Base-by-base conservation (phyloP, 2,329 filamentous ascomycete species). In the Ceratocystis huliohia region DNA sequence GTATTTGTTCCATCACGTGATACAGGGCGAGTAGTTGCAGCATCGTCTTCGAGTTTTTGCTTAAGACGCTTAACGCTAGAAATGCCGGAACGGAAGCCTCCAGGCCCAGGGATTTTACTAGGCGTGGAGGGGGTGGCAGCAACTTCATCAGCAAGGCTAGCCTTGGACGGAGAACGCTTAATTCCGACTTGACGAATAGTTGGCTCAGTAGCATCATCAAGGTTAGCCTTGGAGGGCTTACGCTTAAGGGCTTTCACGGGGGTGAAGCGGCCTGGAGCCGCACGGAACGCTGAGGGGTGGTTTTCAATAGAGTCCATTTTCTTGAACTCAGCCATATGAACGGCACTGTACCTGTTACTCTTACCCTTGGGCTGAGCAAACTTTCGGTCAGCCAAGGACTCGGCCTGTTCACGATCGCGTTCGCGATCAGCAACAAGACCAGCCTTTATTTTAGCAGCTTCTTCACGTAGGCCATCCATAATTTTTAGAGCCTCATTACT, bases 251-350 rank as follows among this genome's bases (percentile, higher is more conserved):
- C 20, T 61, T 68, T 68, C 28, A 62, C 73, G 8, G 84, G 82
- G n/a, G 82, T 81, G 69, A 79, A 75, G 7, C 81, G 80, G 45
- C 75, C 80, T 3, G 80, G 76, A 68, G 83, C 80, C 25, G 82
- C 81, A 69, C 89, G 82, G 78, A 87, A 94, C 17, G 87, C 84
- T 10, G 92, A 96, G 7, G 91, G 81, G 74, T 96, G 92, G 69
- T 87, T 87, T 56, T 85, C 89, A 73, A 97, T 96, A 1, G 92
- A 96, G 74, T 96, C 91, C 93, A 97, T 96, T 80, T 96, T 97
- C 77, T 90, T 90, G 78, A 97, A 96, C 72, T 93, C 84, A 63
- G 87, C 85, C 83, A 89, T 88, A 74, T 97, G 93, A 46, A 84
- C 86, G 69, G 91, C 87, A 73, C 90, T 96, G 77, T 87, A 97